A percentile compares a stretch with the other conserved stretches of the same genome.
These are phyloP conservation scores for Claviceps fusiformis DNA, from an alignment of 2,329 filamentous ascomycete species.

Conservation along the genomic window DNA sequence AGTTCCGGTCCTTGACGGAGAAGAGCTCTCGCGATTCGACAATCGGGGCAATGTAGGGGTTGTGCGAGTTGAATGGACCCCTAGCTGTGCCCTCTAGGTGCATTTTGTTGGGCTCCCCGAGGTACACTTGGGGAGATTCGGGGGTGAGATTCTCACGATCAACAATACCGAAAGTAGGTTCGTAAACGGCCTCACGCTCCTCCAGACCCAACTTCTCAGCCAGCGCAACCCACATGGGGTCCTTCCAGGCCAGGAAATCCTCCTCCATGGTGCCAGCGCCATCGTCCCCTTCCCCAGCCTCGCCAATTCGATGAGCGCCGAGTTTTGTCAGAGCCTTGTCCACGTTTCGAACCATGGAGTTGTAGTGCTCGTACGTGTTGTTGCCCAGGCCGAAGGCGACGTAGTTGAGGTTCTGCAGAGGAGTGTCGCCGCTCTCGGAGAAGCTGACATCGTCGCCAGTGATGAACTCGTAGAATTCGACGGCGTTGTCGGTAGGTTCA, in stretches of 20 bases:
- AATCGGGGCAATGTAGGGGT: slow-evolving; percentile 92
- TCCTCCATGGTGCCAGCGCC: slow-evolving; percentile 99
- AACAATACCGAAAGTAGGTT: slow-evolving; percentile 74
- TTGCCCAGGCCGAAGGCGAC: slow-evolving; percentile 94
- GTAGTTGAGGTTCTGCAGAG: slow-evolving; percentile 76
- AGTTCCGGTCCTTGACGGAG: slow-evolving; percentile 79
- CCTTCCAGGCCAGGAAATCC: slow-evolving; percentile 97
- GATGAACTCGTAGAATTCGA: slow-evolving; percentile 97
- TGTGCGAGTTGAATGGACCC: slow-evolving; percentile 91
- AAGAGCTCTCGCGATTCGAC: slow-evolving; percentile 85
- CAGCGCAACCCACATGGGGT: slow-evolving; percentile 91
- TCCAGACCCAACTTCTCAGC: slow-evolving; percentile 74
- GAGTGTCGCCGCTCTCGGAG: slow-evolving; percentile 57
- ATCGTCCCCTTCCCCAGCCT: slow-evolving; percentile 90
- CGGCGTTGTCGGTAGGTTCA: slow-evolving; percentile 95
- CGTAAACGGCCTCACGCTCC: slow-evolving; percentile 92
- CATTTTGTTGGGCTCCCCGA: slow-evolving; percentile 93
- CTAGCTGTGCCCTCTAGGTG: slow-evolving; percentile 75
- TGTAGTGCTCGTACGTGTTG: slow-evolving; percentile 99
- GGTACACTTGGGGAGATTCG: slow-evolving; percentile 71
- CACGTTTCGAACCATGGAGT: slow-evolving; percentile 91
- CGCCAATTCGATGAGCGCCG: slow-evolving; percentile 71
- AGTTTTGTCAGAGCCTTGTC: slow-evolving; percentile 68
- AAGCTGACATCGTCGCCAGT: slow-evolving; percentile 70
- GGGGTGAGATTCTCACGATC: slow-evolving; percentile 61